A percentile compares a stretch with the other conserved stretches of the same genome.
Evolutionary conservation across 331 rosid genomes (phyloP).

Genomic region (Saraca asoca): DNA sequence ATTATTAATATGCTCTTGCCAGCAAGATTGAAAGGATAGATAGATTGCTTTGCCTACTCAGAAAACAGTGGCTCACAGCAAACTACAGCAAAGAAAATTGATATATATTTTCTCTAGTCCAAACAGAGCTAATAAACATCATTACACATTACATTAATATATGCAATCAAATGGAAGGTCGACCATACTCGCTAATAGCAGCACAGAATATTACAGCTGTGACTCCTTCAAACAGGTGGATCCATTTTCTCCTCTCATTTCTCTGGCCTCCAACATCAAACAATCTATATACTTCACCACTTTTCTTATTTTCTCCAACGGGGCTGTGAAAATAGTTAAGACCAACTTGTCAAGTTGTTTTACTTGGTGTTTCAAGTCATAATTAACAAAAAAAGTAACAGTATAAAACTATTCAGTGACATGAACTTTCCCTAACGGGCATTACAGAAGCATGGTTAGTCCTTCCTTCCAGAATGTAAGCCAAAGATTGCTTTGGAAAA

Average conservation of each 20-base stretch:
- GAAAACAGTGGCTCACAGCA: no score
- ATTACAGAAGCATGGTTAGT: no score
- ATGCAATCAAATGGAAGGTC: slow-evolving; percentile 17
- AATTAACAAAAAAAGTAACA: no score
- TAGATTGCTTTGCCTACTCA: background rate
- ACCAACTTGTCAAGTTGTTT: slow-evolving; percentile 4
- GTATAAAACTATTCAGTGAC: no score
- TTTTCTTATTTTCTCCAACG: slow-evolving; percentile 92
- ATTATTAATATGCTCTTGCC: slow-evolving; percentile 25
- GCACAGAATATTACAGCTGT: slow-evolving; percentile 98
- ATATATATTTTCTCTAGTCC: background rate
- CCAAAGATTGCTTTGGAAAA: no score
- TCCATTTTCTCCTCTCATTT: slow-evolving; percentile 99
- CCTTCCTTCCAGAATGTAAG: no score
- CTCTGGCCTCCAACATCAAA: slow-evolving; percentile 99
- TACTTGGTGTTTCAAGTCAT: no score
- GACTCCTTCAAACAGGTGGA: slow-evolving; percentile 98
- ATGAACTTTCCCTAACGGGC: no score
- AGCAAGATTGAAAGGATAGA: slow-evolving; percentile 15
- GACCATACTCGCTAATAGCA: slow-evolving; percentile 93
- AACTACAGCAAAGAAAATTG: background rate
- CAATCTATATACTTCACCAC: slow-evolving; percentile 96
- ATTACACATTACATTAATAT: slow-evolving; percentile 17
- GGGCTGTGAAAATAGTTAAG: slow-evolving; percentile 68
- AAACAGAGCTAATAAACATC: slow-evolving; percentile 4